These are phyloP conservation scores for Cucumis hystrix DNA, from an alignment of 306 rosid species.

Conservation along the genomic window DNA sequence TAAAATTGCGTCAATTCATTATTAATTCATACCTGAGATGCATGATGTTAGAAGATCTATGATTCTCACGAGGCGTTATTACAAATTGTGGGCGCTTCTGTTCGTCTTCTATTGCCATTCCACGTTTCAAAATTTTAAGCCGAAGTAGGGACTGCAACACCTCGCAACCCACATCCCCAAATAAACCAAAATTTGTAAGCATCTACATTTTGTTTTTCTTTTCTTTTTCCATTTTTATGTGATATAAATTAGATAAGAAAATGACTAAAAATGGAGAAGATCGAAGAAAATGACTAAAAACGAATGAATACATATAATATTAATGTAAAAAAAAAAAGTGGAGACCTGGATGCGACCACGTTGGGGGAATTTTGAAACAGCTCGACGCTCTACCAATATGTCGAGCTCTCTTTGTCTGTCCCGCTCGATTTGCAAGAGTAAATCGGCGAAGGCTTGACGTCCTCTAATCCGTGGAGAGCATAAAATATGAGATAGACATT, in stretches of 20 bases:
- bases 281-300: too few relatives aligned
- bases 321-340: background rate
- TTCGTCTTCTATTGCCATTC: conserved; percentile 20
- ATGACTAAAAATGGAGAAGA: background rate
- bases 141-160: conserved; percentile 52
- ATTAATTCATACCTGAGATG: conserved; percentile 47
- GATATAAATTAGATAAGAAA: background rate
- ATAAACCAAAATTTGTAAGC: background rate
- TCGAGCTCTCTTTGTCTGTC: conserved; percentile 57
- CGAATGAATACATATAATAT: too few relatives aligned
- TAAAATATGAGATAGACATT: conserved; percentile 9
- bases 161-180: background rate
- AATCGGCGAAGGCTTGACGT: conserved; percentile 57
- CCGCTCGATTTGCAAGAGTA: conserved; percentile 53
- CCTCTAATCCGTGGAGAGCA: conserved; percentile 47
- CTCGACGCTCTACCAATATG: conserved; percentile 25
- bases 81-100: conserved; percentile 11
- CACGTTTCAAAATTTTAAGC: conserved; percentile 44
- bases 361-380: conserved; percentile 62
- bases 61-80: conserved; percentile 10
- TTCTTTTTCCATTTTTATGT: background rate
- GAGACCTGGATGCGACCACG: conserved; percentile 83
- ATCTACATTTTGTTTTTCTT: background rate
- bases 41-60: conserved; percentile 34
- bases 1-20: background rate